A percentile compares a stretch with the other conserved stretches of the same genome.
These are phyloP conservation scores for Globisporangium rhizosaccharum DNA, from an alignment of 352 stramenopile genomes.

Conservation along the genomic window DNA sequence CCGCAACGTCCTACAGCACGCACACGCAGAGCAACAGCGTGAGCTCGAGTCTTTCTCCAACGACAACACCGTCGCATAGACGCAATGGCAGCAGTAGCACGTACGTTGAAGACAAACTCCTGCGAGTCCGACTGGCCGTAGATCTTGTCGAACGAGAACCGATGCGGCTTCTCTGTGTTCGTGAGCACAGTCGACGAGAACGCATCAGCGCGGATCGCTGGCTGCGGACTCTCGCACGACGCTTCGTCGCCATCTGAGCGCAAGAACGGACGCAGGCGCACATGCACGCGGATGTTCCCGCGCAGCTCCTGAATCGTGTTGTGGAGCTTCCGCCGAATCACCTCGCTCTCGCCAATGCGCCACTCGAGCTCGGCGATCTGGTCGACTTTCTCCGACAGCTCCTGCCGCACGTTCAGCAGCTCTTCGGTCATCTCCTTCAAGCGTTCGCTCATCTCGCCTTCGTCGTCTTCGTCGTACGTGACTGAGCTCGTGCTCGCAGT, in stretches of 20 bases:
- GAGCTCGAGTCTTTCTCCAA: not conserved
- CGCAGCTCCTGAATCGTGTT: conserved; percentile 99
- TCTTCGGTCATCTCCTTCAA: conserved; percentile 74
- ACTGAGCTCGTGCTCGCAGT: conserved; percentile 5
- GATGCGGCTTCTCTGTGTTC: conserved; percentile 64
- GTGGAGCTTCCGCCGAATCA: conserved; percentile 93
- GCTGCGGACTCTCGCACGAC: conserved; percentile 33
- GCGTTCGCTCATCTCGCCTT: conserved; percentile 32
- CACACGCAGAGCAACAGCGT: not conserved
- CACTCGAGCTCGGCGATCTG: conserved; percentile 63
- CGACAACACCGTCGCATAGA: conserved; percentile 9
- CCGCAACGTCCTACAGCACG: conserved; percentile 58
- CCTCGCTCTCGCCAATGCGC: conserved; percentile 55
- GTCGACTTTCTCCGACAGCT: conserved; percentile 57
- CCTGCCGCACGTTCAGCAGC: conserved; percentile 48
- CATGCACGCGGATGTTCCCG: conserved; percentile 98
- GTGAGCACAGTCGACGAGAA: conserved; percentile 72
- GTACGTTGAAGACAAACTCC: conserved; percentile 89
- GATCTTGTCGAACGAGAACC: conserved; percentile 98
- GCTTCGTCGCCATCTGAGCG: conserved; percentile 72
- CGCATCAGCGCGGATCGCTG: conserved; percentile 57
- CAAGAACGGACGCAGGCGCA: conserved; percentile 90
- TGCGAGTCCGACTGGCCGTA: conserved; percentile 95
- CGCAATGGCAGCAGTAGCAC: not conserved
- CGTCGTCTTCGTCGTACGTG: conserved; percentile 28